Evolutionary conservation across 139 green algal species (phyloP), one percentile per base, ranked within the genome.

Genomic region (Chlorella sp.): DNA sequence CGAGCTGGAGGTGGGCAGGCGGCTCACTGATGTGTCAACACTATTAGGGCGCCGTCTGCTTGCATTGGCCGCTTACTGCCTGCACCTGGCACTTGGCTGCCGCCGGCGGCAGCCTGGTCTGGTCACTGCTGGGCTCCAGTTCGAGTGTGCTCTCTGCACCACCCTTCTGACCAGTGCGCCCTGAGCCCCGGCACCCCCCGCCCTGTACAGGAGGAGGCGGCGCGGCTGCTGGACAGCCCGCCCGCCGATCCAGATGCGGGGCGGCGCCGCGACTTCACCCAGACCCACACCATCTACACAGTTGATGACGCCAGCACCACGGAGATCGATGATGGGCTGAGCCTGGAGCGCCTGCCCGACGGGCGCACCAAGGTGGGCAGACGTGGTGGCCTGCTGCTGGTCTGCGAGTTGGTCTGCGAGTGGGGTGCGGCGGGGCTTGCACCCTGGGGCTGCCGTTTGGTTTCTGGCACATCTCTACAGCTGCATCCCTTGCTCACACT

Each of bases 251-350:
- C 87, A 0, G 92, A 96, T 80, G 92, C 92, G 0, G 58, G 34
- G 16, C 40, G 26, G 4, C 90, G 94, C 3, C 26, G 76, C 20
- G 94, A 96, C 87, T 90, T 97, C 30, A 93, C 87, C 17, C 80
- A 86, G 17, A 76, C 91, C 76, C 85, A 94, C 67, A 80, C 72
- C 41, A 88, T 93, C 3, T 88, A 92, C 80, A 97, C 93, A 13
- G 94, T 98, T 67, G 96, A 98, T 82, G 95, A 97, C 67, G 90
- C 87, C 8, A 65, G 75, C 65, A 98, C 96, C 14, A 92, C 87
- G 1, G 95, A 98, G 80, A 90, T 93, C 6, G 96, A 99, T 85
- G 96, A 99, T 84, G 96, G 91, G 26, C 60, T 99, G 32, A 90
- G 79, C 9, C 69, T 95, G 17, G 91, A 96, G 76, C 44, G 75